A percentile compares a stretch with the other conserved stretches of the same genome.
Conservation (phyloP, 2,329 filamentous ascomycete genomes). For the Hypoxylon sp. region DNA sequence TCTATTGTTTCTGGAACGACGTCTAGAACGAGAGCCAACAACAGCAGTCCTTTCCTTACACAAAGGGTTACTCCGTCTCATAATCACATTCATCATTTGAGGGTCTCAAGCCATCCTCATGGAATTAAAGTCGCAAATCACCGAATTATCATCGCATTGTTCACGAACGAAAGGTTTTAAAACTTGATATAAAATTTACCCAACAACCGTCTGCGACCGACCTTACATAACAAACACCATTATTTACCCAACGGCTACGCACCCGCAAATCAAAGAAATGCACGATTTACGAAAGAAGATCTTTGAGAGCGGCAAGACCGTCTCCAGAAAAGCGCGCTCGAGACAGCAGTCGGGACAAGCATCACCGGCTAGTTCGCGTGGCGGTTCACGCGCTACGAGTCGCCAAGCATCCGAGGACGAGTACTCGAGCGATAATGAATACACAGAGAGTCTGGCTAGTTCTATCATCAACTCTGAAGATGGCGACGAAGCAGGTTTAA, state of each 20-base stretch:
- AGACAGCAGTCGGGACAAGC: conserved; percentile 68
- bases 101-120: conserved; percentile 48
- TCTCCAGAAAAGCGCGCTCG: conserved; percentile 76
- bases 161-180: conserved; percentile 50
- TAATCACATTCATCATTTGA: background rate
- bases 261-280: conserved; percentile 59
- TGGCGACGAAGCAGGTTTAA: conserved; percentile 69
- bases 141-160: conserved; percentile 42
- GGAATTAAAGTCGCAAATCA: conserved; percentile 50
- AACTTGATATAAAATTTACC: conserved; percentile 45
- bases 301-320: conserved; percentile 79
- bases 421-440: conserved; percentile 68
- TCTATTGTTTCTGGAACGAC: conserved; percentile 14
- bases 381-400: conserved; percentile 71
- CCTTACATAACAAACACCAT: conserved; percentile 1
- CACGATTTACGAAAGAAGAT: conserved; percentile 77
- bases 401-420: conserved; percentile 77
- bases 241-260: conserved; percentile 6
- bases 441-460: conserved; percentile 64
- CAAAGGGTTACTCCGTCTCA: conserved; percentile 21
- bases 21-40: conserved; percentile 16
- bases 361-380: conserved; percentile 72
- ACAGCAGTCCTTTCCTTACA: conserved; percentile 14
- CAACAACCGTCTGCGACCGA: conserved; percentile 9
- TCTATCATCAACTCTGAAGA: conserved; percentile 74